Conservation (phyloP, 768 basidiomycete genomes). For the Leccinum uliginosum region DNA sequence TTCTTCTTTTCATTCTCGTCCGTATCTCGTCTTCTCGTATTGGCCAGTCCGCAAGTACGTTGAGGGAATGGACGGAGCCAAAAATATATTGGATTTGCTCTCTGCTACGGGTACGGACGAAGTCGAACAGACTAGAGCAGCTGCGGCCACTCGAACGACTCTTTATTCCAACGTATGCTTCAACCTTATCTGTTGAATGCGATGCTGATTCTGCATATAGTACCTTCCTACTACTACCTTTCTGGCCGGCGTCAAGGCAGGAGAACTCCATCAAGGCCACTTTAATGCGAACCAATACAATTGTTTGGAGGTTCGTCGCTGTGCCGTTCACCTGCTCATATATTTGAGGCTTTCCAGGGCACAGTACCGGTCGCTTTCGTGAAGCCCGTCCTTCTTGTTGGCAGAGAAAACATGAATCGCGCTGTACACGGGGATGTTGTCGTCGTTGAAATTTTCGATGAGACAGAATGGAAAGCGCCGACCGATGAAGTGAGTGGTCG, state of each 20-base stretch:
- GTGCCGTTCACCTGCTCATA: not conserved
- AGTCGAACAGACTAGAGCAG: slow-evolving; percentile 59
- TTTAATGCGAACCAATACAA: slow-evolving; percentile 96
- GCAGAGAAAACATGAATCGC: slow-evolving; percentile 93
- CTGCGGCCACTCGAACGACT: slow-evolving; percentile 47
- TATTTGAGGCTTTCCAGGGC: slow-evolving; percentile 48
- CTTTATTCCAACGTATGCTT: slow-evolving; percentile 70
- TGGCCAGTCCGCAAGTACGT: slow-evolving; percentile 73
- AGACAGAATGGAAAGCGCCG: slow-evolving; percentile 89
- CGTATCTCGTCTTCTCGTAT: not conserved
- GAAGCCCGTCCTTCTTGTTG: slow-evolving; percentile 80
- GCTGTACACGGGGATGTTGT: slow-evolving; percentile 93
- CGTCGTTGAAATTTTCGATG: slow-evolving; percentile 80
- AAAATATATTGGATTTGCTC: slow-evolving; percentile 75
- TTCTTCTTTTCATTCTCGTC: not conserved
- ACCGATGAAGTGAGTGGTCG: slow-evolving; percentile 90
- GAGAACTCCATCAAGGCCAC: slow-evolving; percentile 84
- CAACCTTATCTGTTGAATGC: not conserved
- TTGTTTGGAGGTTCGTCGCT: slow-evolving; percentile 72
- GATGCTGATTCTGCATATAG: slow-evolving; percentile 36
- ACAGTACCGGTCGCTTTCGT: slow-evolving; percentile 70
- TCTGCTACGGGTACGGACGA: slow-evolving; percentile 61
- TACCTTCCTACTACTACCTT: slow-evolving; percentile 73
- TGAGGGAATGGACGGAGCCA: slow-evolving; percentile 61
- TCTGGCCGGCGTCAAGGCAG: slow-evolving; percentile 79